Evolutionary conservation across 2,329 filamentous ascomycete genomes (phyloP).

Genomic region (Hymenoscyphus repandus): DNA sequence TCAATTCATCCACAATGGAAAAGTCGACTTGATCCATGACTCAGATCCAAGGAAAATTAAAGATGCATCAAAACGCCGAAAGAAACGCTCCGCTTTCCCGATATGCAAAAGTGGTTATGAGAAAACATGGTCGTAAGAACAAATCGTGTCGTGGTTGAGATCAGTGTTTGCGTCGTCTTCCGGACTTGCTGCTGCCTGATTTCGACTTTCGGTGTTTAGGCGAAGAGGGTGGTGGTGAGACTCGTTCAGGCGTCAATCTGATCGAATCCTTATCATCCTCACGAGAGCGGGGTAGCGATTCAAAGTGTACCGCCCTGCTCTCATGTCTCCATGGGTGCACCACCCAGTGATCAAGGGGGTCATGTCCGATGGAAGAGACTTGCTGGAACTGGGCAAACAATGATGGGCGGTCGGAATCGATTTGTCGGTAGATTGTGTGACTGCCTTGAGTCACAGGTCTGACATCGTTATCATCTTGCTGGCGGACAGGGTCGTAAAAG

Average conservation of each 20-base stretch:
- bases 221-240: not conserved
- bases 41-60: too few species aligned
- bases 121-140: too few species aligned
- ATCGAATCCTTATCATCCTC: conserved; percentile 1
- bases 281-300: not conserved
- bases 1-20: too few species aligned
- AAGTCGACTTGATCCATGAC: too few species aligned
- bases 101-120: too few species aligned
- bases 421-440: not conserved
- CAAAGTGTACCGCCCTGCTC: not conserved
- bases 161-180: not conserved
- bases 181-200: conserved; percentile 5
- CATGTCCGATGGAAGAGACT: not conserved
- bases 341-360: not conserved
- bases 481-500: not conserved
- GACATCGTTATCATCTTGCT: not conserved
- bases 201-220: conserved; percentile 3
- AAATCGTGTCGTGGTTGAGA: not conserved
- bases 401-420: not conserved
- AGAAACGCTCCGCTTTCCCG: too few species aligned
- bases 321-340: not conserved
- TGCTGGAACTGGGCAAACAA: not conserved
- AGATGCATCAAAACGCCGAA: too few species aligned
- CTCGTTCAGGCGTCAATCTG: not conserved
- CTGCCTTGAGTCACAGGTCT: not conserved